phyloP scores from a whole-genome alignment of 306 rosid species.

The Urtica urens region DNA sequence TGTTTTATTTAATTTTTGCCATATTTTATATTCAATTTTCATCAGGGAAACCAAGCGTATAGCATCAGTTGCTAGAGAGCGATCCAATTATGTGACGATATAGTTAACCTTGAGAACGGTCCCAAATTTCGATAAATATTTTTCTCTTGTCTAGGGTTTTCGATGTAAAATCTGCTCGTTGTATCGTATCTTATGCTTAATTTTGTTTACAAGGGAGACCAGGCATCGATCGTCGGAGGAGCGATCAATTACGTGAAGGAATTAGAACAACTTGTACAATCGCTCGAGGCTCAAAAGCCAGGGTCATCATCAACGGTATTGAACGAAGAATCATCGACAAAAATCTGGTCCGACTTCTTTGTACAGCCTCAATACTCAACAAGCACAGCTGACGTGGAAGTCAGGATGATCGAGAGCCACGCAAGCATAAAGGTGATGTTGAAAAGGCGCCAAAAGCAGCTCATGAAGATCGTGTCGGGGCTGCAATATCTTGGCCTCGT shows the following conservation, averaged over 20 bases:
- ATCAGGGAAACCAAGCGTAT: too few relatives aligned
- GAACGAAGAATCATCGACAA: background rate
- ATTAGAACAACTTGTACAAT: constrained; percentile 29
- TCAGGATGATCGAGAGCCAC: constrained; percentile 29
- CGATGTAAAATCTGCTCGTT: too few relatives aligned
- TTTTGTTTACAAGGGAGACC: constrained; percentile 25
- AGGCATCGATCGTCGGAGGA: constrained; percentile 36
- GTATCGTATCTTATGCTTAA: too few relatives aligned
- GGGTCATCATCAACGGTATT: background rate
- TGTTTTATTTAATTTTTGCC: too few relatives aligned
- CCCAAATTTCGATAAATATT: too few relatives aligned
- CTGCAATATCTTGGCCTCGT: constrained; percentile 25
- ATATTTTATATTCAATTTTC: too few relatives aligned
- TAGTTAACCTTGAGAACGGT: too few relatives aligned
- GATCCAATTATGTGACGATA: too few relatives aligned
- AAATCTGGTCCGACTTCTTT: constrained; percentile 18
- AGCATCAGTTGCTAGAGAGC: too few relatives aligned
- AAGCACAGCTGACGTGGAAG: constrained; percentile 30
- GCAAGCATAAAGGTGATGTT: constrained; percentile 26
- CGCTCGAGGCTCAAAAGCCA: constrained; percentile 17
- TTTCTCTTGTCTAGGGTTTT: too few relatives aligned
- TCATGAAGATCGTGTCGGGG: constrained; percentile 24
- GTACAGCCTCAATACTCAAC: constrained; percentile 26
- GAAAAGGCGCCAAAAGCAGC: constrained; percentile 26
- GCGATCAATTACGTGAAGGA: constrained; percentile 34